Base-by-base conservation (phyloP, 495 filamentous ascomycete species). In the Penicillium tannophilum region DNA sequence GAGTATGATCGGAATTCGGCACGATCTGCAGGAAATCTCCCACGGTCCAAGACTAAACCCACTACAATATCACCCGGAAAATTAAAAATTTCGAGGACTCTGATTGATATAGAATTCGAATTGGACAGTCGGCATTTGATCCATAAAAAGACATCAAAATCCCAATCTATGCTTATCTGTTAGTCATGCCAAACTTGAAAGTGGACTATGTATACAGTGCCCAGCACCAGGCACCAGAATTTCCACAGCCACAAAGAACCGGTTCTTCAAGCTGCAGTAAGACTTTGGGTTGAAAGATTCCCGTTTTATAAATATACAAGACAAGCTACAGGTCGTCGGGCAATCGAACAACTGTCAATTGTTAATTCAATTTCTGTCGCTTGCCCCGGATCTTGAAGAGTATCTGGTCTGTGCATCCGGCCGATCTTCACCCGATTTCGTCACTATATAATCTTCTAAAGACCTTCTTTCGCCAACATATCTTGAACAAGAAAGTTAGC, bases 401-500 rank as follows among this genome's bases (percentile, higher is more conserved):
- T 14, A 16, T 41, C n/a, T n/a, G 39, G 39, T 41, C 39, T 41
- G 39, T 41, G 39, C 44, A 28, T 47, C 12, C 9, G 14, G 50
- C 12, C 50, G 28, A 35, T 52, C 8, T 24, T 26, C 41, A 12
- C 24, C 30, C n/a, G 12, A 41, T 41, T 3, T 41, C 17, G 39
- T 17, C 14, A 41, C 39, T 41, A 12, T 11, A 36, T 10, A 36
- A 36, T 6, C 11, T 33, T 1, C 10, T 71, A 90, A 35, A 89
- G 68, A 5, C 83, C 87, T 61, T 91, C 87, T 55, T 88, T 87
- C 2, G 90, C 87, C 16, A 93, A 79, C 89, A 90, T 93, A 68
- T 92, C 89, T 72, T 54, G 16, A 9, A 14, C 0, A 41, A 1
- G 24, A 1, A 54, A 0, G 30, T 56, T 19, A 56, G 54, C 20